phyloP scores from a whole-genome alignment of 1,284 basidiomycete genomes.

The Limonomyces culmigenus region DNA sequence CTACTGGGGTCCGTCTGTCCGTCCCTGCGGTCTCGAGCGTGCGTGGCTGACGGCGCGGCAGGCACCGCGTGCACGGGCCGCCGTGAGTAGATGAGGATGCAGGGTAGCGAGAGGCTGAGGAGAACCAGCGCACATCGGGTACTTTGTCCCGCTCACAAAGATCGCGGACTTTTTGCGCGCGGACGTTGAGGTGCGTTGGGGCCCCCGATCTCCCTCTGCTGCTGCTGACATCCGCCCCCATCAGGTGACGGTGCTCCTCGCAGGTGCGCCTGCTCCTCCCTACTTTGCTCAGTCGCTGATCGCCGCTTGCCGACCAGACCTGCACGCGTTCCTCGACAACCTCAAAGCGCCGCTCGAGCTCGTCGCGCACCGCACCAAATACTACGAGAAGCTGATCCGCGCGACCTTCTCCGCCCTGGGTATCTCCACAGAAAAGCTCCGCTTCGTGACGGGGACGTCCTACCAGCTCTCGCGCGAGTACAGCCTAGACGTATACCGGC shows the following conservation, averaged over 20 bases:
- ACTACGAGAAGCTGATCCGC: conserved; percentile 76
- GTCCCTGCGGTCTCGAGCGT: conserved; percentile 1
- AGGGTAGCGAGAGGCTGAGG: background rate
- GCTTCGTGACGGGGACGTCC: conserved; percentile 78
- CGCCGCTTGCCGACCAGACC: no score
- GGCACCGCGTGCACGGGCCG: conserved; percentile 89
- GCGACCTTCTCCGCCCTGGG: conserved; percentile 81
- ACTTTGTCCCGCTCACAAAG: conserved; percentile 92
- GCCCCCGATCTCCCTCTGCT: background rate
- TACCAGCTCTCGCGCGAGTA: conserved; percentile 90
- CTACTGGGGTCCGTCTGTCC: conserved; percentile 66
- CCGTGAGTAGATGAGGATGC: conserved; percentile 41
- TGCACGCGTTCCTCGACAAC: conserved; percentile 97
- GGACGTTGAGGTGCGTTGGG: conserved; percentile 51
- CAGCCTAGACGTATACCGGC: conserved; percentile 88
- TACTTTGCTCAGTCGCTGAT: no score
- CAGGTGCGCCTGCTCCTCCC: conserved; percentile 55
- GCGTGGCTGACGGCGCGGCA: conserved; percentile 14
- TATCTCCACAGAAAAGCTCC: conserved; percentile 75
- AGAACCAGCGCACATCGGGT: conserved; percentile 79
- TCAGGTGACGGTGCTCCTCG: conserved; percentile 78
- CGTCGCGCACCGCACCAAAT: conserved; percentile 77
- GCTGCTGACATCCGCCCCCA: background rate
- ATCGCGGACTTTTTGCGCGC: conserved; percentile 94
- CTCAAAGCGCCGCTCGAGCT: conserved; percentile 95